Percentiles rank a stretch among this genome's conserved stretches.
Conservation (phyloP, 208 protist species). For the Leishmania turanica region DNA sequence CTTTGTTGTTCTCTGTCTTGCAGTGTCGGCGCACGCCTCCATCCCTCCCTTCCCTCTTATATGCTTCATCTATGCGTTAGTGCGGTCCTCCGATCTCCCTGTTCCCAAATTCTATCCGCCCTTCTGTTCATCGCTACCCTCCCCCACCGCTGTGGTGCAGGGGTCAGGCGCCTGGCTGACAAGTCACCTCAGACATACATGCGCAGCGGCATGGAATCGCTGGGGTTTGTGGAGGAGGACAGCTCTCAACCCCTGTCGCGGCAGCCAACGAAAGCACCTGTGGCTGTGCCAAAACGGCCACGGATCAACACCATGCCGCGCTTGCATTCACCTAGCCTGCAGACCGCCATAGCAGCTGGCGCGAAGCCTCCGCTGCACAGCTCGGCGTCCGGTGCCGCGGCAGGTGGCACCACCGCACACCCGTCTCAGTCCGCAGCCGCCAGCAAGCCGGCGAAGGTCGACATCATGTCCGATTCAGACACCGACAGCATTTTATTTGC, state of each 20-base stretch:
- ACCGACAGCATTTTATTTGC: constrained; percentile 39
- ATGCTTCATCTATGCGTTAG: neutral
- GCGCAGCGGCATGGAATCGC: constrained; percentile 56
- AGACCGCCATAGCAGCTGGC: neutral
- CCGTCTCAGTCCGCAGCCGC: neutral
- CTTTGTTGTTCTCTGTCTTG: neutral
- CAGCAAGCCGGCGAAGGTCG: neutral
- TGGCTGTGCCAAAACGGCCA: neutral
- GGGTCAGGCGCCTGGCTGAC: neutral
- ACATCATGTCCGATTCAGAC: constrained; percentile 19
- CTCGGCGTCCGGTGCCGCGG: neutral
- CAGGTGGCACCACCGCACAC: neutral
- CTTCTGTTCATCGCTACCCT: neutral
- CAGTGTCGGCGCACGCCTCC: neutral
- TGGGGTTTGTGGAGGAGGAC: constrained; percentile 49
- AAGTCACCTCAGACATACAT: constrained; percentile 7
- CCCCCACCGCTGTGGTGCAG: neutral
- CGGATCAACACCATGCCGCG: constrained; percentile 14
- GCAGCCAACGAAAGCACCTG: neutral
- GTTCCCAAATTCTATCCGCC: neutral
- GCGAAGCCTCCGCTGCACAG: constrained; percentile 21
- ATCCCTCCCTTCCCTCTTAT: neutral
- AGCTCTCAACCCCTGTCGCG: neutral
- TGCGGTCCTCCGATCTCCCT: neutral
- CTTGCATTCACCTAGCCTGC: neutral